A percentile compares a stretch with the other conserved stretches of the same genome.
phyloP scores from a whole-genome alignment of 306 rosid genomes.

The Senna tora region DNA sequence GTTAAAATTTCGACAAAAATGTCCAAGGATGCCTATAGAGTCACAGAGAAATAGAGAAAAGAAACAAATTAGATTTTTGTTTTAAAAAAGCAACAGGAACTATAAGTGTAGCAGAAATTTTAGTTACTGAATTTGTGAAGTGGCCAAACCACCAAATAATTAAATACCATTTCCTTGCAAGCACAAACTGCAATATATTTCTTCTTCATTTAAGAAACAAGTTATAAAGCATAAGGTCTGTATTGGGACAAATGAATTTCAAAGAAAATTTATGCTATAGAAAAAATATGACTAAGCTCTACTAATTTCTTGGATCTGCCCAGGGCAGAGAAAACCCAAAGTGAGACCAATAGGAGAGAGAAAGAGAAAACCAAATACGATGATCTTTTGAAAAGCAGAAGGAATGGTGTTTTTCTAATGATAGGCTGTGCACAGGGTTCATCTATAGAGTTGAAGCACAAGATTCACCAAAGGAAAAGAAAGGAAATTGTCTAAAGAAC shows the following conservation, averaged over 20 bases:
- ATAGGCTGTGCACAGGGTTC: neutral
- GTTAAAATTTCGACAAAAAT: slow-evolving; percentile 5
- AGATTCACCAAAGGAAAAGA: neutral
- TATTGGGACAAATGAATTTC: slow-evolving; percentile 14
- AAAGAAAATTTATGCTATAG: slow-evolving; percentile 1
- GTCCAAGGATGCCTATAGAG: neutral
- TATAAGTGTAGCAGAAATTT: neutral
- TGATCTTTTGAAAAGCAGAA: slow-evolving; percentile 6
- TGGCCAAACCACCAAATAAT: neutral
- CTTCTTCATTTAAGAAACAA: slow-evolving; percentile 11
- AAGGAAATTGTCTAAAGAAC: slow-evolving; percentile 9
- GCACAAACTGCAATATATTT: slow-evolving; percentile 25
- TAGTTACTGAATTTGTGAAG: slow-evolving; percentile 24
- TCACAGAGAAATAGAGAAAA: neutral
- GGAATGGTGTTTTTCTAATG: neutral
- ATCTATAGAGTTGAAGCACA: neutral
- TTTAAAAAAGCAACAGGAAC: neutral
- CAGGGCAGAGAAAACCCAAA: slow-evolving; percentile 26
- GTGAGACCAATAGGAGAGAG: neutral
- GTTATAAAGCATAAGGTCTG: slow-evolving; percentile 15
- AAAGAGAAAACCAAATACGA: slow-evolving; percentile 9
- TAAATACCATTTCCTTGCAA: slow-evolving; percentile 5
- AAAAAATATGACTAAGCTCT: slow-evolving; percentile 18
- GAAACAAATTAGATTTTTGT: slow-evolving; percentile 4
- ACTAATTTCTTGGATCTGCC: neutral